Percentiles rank a stretch among this genome's conserved stretches.
Evolutionary conservation across 2,329 filamentous ascomycete species (phyloP).

Genomic region (Oidium heveae): DNA sequence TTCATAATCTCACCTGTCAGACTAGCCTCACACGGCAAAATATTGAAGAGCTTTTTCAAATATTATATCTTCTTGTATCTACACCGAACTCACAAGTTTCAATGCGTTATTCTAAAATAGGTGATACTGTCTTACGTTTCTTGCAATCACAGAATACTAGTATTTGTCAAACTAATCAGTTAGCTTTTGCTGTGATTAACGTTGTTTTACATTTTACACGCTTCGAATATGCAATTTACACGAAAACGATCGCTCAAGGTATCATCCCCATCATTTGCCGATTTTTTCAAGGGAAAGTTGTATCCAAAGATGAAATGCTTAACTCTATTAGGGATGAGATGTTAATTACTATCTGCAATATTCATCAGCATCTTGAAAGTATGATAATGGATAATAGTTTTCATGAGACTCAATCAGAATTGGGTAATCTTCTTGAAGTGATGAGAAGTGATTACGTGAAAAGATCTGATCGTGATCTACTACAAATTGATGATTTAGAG

Average conservation of each 20-base stretch:
- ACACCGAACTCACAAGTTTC: slow-evolving; percentile 42
- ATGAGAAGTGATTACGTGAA: slow-evolving; percentile 59
- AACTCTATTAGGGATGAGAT: slow-evolving; percentile 51
- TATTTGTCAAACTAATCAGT: slow-evolving; percentile 38
- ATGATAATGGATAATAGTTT: slow-evolving; percentile 20
- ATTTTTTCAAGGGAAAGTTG: slow-evolving; percentile 52
- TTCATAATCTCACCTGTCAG: slow-evolving; percentile 12
- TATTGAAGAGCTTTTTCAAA: slow-evolving; percentile 33
- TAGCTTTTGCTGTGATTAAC: slow-evolving; percentile 56
- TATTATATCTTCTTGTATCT: slow-evolving; percentile 36
- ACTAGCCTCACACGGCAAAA: slow-evolving; percentile 14
- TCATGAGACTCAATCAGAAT: slow-evolving; percentile 14
- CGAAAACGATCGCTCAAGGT: slow-evolving; percentile 28
- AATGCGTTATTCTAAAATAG: slow-evolving; percentile 27
- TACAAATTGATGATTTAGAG: slow-evolving; percentile 55
- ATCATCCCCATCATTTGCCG: slow-evolving; percentile 46
- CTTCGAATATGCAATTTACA: slow-evolving; percentile 40
- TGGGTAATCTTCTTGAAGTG: slow-evolving; percentile 43
- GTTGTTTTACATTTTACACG: slow-evolving; percentile 37
- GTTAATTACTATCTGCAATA: slow-evolving; percentile 42
- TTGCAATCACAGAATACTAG: slow-evolving; percentile 32
- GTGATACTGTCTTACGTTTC: slow-evolving; percentile 30
- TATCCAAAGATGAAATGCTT: slow-evolving; percentile 27
- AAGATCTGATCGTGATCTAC: slow-evolving; percentile 40
- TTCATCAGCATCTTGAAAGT: slow-evolving; percentile 35